Conservation (phyloP, 768 basidiomycete genomes). For the Neoboletus brunneissimus region DNA sequence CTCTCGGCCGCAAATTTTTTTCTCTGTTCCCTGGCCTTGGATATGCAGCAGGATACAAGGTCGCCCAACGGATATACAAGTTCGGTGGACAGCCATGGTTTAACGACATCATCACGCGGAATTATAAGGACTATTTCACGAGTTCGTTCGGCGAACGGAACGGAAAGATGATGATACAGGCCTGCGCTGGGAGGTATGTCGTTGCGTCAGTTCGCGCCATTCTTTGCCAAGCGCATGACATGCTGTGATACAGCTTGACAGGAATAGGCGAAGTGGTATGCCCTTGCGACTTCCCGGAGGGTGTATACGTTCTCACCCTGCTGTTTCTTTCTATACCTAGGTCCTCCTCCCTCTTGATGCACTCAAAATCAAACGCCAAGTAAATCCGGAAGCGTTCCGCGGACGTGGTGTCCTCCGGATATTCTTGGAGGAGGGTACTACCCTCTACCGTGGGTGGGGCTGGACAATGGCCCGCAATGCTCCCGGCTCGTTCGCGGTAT, state of each 20-base stretch:
- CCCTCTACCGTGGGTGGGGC: constrained; percentile 96
- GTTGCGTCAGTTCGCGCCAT: background rate
- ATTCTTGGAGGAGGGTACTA: constrained; percentile 86
- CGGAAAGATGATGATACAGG: constrained; percentile 95
- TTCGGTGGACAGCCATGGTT: constrained; percentile 99
- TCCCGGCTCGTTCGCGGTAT: constrained; percentile 89
- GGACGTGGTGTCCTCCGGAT: constrained; percentile 89
- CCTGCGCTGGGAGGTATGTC: constrained; percentile 84
- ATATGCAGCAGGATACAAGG: constrained; percentile 97
- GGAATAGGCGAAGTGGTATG: constrained; percentile 93
- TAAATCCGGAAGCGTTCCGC: constrained; percentile 97
- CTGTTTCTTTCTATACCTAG: constrained; percentile 32
- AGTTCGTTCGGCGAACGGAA: constrained; percentile 89
- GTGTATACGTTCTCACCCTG: background rate
- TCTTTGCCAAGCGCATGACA: background rate
- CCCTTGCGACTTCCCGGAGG: background rate
- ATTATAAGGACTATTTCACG: constrained; percentile 81
- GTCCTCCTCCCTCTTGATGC: constrained; percentile 95
- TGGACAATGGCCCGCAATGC: constrained; percentile 99
- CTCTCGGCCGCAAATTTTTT: constrained; percentile 65
- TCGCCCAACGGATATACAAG: constrained; percentile 92
- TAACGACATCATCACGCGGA: constrained; percentile 81
- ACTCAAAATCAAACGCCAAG: constrained; percentile 98
- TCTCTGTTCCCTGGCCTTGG: constrained; percentile 98
- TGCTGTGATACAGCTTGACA: constrained; percentile 46